Evolutionary conservation across 495 filamentous ascomycete genomes (phyloP), one percentile per base, ranked within the genome.

Genomic region (Neurospora intermedia): DNA sequence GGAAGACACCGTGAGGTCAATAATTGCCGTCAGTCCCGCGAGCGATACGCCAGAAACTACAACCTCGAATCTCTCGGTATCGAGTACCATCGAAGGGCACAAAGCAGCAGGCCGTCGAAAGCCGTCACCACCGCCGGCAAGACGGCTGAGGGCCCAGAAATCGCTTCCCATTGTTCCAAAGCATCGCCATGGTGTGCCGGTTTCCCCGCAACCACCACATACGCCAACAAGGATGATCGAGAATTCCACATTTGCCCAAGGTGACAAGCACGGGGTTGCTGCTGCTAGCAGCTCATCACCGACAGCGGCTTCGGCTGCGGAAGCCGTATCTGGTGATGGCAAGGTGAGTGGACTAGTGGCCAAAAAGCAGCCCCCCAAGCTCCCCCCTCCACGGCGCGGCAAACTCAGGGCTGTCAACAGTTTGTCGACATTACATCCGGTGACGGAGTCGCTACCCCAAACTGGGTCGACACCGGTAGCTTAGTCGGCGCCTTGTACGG

Each of bases 351-450:
- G 77, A 16, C 73, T 54, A 27, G 77, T 73, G 70, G 75, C 69
- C 35, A 88, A 88, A 77, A 88, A 85, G 76, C 70, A 82, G n/a
- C 87, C 87, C 18, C 87, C 87, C 0, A 87, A 88, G 75, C 81
- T 86, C 6, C 87, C 87, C 10, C 85, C 85, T 1, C 87, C 87
- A 31, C 77, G 87, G 73, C 83, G 87, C 18, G 79, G 38, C 35
- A 70, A 70, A 70, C 69, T 70, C 15, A 66, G 54, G 54, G 54
- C 54, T 66, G 54, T 66, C 54, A 66, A 66, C 35, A 66, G 54
- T 35, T 16, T 66, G 54, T 66, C 54, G 27, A 66, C 54, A 66
- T 66, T 66, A 66, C 54, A 66, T 38, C 27, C 23, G 27, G 43
- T 70, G 38, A 42, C 39, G 8, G 76, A 77, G 20, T 23, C 59